Evolutionary conservation across 1,284 basidiomycete species (phyloP).

Genomic region (Ustilago loliicola): DNA sequence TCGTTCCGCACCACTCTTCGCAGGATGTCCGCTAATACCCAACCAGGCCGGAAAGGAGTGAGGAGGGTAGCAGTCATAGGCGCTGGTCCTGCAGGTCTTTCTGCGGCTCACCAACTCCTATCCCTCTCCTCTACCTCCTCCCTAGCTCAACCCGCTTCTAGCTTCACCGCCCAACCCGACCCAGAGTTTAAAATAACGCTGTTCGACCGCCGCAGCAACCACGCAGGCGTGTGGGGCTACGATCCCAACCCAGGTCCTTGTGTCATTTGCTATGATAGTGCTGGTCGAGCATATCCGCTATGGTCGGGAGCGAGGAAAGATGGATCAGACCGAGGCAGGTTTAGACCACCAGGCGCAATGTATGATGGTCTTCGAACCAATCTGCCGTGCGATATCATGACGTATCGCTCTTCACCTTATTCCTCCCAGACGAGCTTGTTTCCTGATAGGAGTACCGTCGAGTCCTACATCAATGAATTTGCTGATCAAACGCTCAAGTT

Average conservation of each 20-base stretch:
- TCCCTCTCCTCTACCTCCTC: conserved; percentile 17
- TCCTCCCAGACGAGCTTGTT: conserved; percentile 25
- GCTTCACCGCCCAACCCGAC: background rate
- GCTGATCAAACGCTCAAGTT: conserved; percentile 46
- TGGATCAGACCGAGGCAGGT: conserved; percentile 11
- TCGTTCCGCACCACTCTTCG: no score
- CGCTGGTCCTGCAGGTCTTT: conserved; percentile 71
- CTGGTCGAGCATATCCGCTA: conserved; percentile 25
- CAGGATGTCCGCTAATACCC: no score
- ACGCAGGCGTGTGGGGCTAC: conserved; percentile 62
- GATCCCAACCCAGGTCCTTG: conserved; percentile 50
- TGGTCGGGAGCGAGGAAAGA: conserved; percentile 20
- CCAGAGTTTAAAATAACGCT: conserved; percentile 26
- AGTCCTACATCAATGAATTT: conserved; percentile 71
- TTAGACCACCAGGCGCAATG: conserved; percentile 57
- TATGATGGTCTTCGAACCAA: conserved; percentile 69
- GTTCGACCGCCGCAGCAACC: conserved; percentile 48
- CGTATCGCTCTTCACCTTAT: conserved; percentile 67
- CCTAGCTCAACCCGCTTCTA: no score
- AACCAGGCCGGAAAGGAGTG: no score
- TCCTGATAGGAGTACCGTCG: conserved; percentile 56
- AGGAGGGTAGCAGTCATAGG: conserved; percentile 72
- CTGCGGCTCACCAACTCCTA: conserved; percentile 71
- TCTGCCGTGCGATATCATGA: conserved; percentile 69
- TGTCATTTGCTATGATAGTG: conserved; percentile 63